A percentile compares a stretch with the other conserved stretches of the same genome.
Evolutionary conservation across 73 alveolate species (phyloP).

Genomic region (Paramecium bursaria): DNA sequence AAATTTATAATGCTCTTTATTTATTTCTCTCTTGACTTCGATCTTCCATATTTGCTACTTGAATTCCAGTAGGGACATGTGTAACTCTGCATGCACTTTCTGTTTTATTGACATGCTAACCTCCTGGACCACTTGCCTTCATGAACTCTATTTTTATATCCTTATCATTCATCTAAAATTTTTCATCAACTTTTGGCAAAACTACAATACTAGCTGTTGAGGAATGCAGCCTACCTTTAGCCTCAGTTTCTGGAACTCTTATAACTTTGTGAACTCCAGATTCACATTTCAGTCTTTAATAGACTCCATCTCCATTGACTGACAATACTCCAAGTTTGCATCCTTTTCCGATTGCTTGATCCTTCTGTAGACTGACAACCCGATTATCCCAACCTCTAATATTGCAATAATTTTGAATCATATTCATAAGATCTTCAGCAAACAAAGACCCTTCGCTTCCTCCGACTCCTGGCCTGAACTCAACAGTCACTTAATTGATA

Average conservation of each 20-base stretch:
- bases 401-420: slow-evolving; percentile 74
- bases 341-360: slow-evolving; percentile 75
- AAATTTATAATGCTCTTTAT: slow-evolving; percentile 75
- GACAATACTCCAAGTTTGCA: slow-evolving; percentile 76
- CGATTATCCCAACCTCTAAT: slow-evolving; percentile 69
- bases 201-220: slow-evolving; percentile 83
- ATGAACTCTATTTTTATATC: slow-evolving; percentile 81
- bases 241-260: slow-evolving; percentile 92
- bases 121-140: slow-evolving; percentile 94
- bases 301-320: slow-evolving; percentile 75
- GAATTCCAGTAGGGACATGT: slow-evolving; percentile 90
- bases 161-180: slow-evolving; percentile 77
- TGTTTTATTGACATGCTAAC: slow-evolving; percentile 90
- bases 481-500: slow-evolving; percentile 73
- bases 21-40: slow-evolving; percentile 82
- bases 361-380: slow-evolving; percentile 63
- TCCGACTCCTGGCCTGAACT: slow-evolving; percentile 88
- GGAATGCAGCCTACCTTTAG: slow-evolving; percentile 86
- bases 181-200: slow-evolving; percentile 79
- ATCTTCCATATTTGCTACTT: slow-evolving; percentile 81
- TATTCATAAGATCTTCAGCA: slow-evolving; percentile 82
- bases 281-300: slow-evolving; percentile 76
- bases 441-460: slow-evolving; percentile 86
- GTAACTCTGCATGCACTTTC: slow-evolving; percentile 89
- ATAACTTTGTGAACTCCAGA: slow-evolving; percentile 92